Percentiles rank a stretch among this genome's conserved stretches.
Evolutionary conservation across 441 rosid species (phyloP).

Genomic region (Kokia cookei): DNA sequence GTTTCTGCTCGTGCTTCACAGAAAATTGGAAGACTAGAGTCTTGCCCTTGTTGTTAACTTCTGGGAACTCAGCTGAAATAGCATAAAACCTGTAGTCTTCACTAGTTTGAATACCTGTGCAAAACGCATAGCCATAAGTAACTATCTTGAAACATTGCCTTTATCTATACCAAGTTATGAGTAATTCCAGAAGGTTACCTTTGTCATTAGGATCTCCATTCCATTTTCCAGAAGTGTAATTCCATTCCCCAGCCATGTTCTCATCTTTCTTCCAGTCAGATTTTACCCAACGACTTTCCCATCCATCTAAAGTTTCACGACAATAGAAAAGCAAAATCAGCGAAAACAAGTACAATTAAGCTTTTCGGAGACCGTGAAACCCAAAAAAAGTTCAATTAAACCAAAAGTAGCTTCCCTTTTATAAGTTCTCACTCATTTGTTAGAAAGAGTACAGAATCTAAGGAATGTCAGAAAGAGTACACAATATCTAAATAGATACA

Average conservation of each 20-base stretch:
- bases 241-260: constrained; percentile 79
- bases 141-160: not conserved
- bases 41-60: constrained; percentile 82
- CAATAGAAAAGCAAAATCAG: not conserved
- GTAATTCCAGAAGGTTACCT: constrained; percentile 33
- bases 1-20: constrained; percentile 93
- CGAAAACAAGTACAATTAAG: not conserved
- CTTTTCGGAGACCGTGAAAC: not conserved
- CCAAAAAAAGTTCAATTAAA: not conserved
- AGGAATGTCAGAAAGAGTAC: not conserved
- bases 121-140: not conserved
- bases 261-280: constrained; percentile 95
- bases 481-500: no score
- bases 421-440: not conserved
- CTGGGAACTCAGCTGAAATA: constrained; percentile 86
- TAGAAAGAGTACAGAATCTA: not conserved
- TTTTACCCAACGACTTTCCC: constrained; percentile 84
- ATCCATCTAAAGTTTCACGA: constrained; percentile 51
- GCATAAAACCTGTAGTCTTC: constrained; percentile 91
- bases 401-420: not conserved
- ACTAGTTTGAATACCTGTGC: constrained; percentile 80
- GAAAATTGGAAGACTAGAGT: constrained; percentile 83
- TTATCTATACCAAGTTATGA: not conserved
- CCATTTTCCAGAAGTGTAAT: constrained; percentile 89
- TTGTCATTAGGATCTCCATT: constrained; percentile 75